Base-by-base conservation (phyloP, 208 protist genomes). In the Trypanosoma vivax region DNA sequence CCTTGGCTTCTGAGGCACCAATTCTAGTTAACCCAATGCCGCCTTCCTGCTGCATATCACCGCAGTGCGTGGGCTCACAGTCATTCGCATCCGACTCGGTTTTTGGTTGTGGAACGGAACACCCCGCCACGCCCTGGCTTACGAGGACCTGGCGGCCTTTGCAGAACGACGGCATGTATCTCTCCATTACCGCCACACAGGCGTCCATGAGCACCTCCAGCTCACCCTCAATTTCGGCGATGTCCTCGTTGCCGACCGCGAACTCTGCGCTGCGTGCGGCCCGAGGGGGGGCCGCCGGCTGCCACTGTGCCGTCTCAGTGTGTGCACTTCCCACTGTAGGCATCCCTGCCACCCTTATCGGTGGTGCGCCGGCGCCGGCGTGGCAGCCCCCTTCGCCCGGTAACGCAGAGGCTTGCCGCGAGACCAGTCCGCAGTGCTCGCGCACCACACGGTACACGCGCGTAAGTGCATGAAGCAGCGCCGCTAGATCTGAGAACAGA, bases 221-320 rank as follows among this genome's bases (percentile, higher is more conserved):
- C 29, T 67, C 60, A 19, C 60, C 43, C 21, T 67, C 60, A 35
- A 67, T 67, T 31, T 67, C 60, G 5, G 50, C 51, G 28, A 67
- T 50, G 21, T 67, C 60, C 1, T 67, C 60, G 18, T 21, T 42
- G 25, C 51, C 55, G 10, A 67, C 60, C 18, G 39, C 28, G 33
- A 59, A 50, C 28, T 11, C 6, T 0, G 16, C 16, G 33, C 5
- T 28, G 19, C 11, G 29, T 50, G 31, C 31, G 2, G 5, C 24
- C 1, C 18, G 41, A 19, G 39, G 18, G 21, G 31, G 9, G 31
- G 30, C 21, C 11, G 38, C 13, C n/a, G 19, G 30, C 43, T 18
- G 18, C 16, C 19, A 3, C 2, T 10, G 6, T 5, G 7, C 2
- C 19, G 6, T 30, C 23, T 46, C 23, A 2, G 6, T 40, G 30